A percentile compares a stretch with the other conserved stretches of the same genome.
phyloP scores from a whole-genome alignment of 768 basidiomycete genomes.

The Phlegmacium glaucopus region DNA sequence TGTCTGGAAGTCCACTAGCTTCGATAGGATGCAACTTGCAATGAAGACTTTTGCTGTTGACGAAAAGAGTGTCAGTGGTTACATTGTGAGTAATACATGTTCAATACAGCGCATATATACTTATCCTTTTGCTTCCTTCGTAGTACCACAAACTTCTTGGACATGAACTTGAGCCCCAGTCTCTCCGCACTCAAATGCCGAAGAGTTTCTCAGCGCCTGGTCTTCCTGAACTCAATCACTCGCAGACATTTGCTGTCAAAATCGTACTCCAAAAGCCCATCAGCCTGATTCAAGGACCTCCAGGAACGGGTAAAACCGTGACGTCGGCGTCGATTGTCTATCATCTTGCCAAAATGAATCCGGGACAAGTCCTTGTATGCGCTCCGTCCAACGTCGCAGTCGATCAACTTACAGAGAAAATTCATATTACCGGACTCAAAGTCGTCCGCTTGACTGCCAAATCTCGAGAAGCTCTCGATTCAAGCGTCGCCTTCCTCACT shows the following conservation, averaged over 20 bases:
- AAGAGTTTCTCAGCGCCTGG: conserved; percentile 97
- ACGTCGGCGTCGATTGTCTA: conserved; percentile 99
- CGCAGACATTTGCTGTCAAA: conserved; percentile 99
- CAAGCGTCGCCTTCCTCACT: conserved; percentile 91
- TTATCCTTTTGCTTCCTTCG: conserved; percentile 5
- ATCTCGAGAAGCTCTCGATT: conserved; percentile 96
- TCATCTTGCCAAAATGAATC: conserved; percentile 99
- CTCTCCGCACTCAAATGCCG: conserved; percentile 88
- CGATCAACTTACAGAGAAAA: conserved; percentile 98
- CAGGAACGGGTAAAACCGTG: conserved; percentile 98
- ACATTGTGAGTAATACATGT: conserved; percentile 67
- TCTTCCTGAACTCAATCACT: conserved; percentile 97
- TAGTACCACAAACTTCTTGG: conserved; percentile 99
- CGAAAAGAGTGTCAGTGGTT: conserved; percentile 98
- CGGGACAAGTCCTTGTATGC: conserved; percentile 97
- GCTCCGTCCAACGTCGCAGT: conserved; percentile 99
- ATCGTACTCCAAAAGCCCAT: conserved; percentile 97
- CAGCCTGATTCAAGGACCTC: conserved; percentile 96
- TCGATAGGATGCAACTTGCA: conserved; percentile 98
- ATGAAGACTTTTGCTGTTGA: conserved; percentile 99
- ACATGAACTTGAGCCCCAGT: conserved; percentile 95
- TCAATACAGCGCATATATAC: background rate
- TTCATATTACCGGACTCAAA: conserved; percentile 97
- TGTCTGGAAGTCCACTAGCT: conserved; percentile 99
- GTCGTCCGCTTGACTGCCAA: conserved; percentile 98